phyloP scores from a whole-genome alignment of 2,329 filamentous ascomycete genomes.

The Microthyrium microscopicum region DNA sequence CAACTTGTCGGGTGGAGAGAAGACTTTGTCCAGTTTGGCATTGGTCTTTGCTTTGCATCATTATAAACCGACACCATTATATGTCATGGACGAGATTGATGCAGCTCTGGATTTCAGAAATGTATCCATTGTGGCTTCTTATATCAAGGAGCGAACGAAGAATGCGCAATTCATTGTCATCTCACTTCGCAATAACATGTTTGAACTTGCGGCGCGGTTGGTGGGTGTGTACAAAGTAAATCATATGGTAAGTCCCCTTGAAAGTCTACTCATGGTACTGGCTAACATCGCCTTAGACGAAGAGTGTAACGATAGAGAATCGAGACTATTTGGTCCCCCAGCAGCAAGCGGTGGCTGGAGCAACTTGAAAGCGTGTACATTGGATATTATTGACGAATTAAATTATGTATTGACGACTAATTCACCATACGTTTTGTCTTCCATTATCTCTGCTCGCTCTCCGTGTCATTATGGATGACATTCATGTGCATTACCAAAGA shows the following conservation, averaged over 20 bases:
- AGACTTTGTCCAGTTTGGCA: slow-evolving; percentile 83
- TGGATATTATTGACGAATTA: no score
- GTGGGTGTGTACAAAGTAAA: slow-evolving; percentile 99
- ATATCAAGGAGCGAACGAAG: slow-evolving; percentile 98
- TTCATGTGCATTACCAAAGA: no score
- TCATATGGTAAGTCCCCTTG: slow-evolving; percentile 52
- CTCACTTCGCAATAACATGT: slow-evolving; percentile 97
- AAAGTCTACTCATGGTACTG: slow-evolving; percentile 10
- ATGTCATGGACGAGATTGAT: slow-evolving; percentile 99
- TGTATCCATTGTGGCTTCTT: slow-evolving; percentile 93
- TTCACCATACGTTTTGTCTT: no score
- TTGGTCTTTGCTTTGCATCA: slow-evolving; percentile 97
- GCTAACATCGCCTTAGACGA: slow-evolving; percentile 23
- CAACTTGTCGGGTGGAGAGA: slow-evolving; percentile 90
- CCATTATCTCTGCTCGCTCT: no score
- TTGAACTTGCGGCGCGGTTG: slow-evolving; percentile 86
- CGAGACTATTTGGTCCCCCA: slow-evolving; percentile 32
- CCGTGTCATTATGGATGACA: no score
- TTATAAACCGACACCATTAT: slow-evolving; percentile 92
- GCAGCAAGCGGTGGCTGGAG: no score
- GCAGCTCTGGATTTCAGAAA: slow-evolving; percentile 95
- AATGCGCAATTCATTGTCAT: slow-evolving; percentile 99
- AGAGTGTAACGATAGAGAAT: slow-evolving; percentile 36
- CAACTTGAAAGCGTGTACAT: no score
- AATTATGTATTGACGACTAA: no score